Evolutionary conservation across 495 filamentous ascomycete genomes (phyloP).

Genomic region (Talaromyces wortmannii): DNA sequence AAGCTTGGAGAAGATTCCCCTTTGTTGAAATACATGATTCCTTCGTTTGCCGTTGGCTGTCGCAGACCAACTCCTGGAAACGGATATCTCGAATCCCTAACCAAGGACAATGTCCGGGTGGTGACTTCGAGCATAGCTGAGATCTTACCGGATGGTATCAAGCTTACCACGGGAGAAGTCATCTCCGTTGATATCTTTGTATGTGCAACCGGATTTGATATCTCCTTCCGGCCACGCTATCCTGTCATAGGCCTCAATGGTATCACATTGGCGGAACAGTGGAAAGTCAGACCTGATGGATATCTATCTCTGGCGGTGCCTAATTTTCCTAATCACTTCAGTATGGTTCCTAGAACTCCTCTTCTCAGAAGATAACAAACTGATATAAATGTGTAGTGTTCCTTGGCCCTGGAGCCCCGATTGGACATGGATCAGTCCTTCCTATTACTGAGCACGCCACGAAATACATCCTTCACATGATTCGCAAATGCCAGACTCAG

Average conservation of each 20-base stretch:
- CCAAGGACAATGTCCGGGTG: slow-evolving; percentile 34
- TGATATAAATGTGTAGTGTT: slow-evolving; percentile 13
- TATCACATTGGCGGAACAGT: slow-evolving; percentile 37
- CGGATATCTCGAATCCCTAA: slow-evolving; percentile 42
- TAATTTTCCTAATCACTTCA: slow-evolving; percentile 61
- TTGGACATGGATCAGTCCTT: slow-evolving; percentile 22
- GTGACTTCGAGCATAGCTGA: slow-evolving; percentile 32
- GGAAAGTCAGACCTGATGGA: slow-evolving; percentile 41
- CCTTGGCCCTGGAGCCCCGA: slow-evolving; percentile 36
- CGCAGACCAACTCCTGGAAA: slow-evolving; percentile 28
- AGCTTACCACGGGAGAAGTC: slow-evolving; percentile 39
- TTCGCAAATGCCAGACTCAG: slow-evolving; percentile 25
- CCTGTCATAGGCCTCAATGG: slow-evolving; percentile 39
- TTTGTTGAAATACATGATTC: slow-evolving; percentile 33
- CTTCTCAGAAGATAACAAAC: neutral
- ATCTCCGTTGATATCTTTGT: slow-evolving; percentile 32
- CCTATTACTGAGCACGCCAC: slow-evolving; percentile 27
- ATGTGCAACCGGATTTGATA: slow-evolving; percentile 52
- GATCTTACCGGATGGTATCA: slow-evolving; percentile 37
- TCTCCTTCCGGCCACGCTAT: slow-evolving; percentile 40
- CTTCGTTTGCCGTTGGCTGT: slow-evolving; percentile 39
- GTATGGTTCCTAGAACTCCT: neutral
- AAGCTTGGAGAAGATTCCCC: slow-evolving; percentile 10
- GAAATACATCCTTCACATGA: slow-evolving; percentile 31
- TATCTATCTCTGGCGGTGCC: slow-evolving; percentile 55